Percentiles rank a stretch among this genome's conserved stretches.
Conservation (phyloP, 257 asterid genomes). For the Apocynum venetum region DNA sequence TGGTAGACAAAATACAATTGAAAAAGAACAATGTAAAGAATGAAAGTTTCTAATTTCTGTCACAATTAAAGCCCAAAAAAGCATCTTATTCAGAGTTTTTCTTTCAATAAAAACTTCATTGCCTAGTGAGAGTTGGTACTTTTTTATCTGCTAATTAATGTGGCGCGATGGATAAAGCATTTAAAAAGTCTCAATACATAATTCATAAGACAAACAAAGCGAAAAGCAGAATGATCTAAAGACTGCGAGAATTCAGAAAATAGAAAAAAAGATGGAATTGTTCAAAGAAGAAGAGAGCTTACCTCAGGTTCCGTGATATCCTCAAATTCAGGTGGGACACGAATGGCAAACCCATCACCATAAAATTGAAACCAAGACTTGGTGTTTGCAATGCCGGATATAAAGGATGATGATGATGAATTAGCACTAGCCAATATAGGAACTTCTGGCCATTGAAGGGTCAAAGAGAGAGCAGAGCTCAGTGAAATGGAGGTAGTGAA, state of each 20-base stretch:
- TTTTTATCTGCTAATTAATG: not conserved
- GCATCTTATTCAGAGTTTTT: not conserved
- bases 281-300: not conserved
- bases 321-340: conserved; percentile 81
- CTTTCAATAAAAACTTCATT: not conserved
- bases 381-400: conserved; percentile 76
- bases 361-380: conserved; percentile 85
- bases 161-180: not conserved
- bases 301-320: conserved; percentile 90
- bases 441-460: conserved; percentile 26
- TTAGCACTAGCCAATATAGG: conserved; percentile 36
- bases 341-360: conserved; percentile 84
- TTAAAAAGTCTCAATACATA: not conserved
- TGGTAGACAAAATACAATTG: not conserved
- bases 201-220: not conserved
- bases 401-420: conserved; percentile 38
- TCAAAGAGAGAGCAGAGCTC: conserved; percentile 10
- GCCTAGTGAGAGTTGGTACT: not conserved
- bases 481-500: conserved; percentile 40
- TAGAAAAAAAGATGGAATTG: not conserved
- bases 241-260: not conserved
- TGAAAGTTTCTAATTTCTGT: not conserved
- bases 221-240: not conserved
- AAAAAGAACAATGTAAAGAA: not conserved
- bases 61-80: too few species aligned